Evolutionary conservation across 176 grass and related monocot species (phyloP), one percentile per base, ranked within the genome.

Genomic region (Metroxylon sagu): DNA sequence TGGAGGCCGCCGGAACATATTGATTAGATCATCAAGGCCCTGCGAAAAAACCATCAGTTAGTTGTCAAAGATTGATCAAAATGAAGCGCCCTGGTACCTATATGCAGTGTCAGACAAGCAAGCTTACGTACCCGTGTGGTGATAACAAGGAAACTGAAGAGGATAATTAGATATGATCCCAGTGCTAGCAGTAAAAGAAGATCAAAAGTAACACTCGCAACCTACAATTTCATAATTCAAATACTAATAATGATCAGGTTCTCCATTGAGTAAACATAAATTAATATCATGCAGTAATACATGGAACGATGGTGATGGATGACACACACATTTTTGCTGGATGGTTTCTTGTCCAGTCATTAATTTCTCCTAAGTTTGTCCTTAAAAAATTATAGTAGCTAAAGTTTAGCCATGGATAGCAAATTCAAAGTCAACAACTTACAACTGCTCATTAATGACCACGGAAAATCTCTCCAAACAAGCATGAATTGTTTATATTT

Each of bases 1-100:
- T n/a, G 84, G 74, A 30, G 93, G 87, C 7, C 93, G 84, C 27
- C 88, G 84, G 58, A 98, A 88, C 76, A 98, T 98, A 76, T 88
- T 88, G 18, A 98, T 91, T 31, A 98, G 93, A 83, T 98, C 93
- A 68, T 98, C 93, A 29, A 98, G 76, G 71, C 94, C 94, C 94
- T 98, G 81, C 1, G 23, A 53, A 58, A 54, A 48, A 54, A 60
- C 35, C n/a, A 55, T 19, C 8, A 59, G 16, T 43, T 17, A n/a
- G 2, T 15, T 3, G 18, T 63, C 50, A 14, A 48, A 19, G 5
- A 16, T 63, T 63, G 12, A 16, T 50, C 23, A 28, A 19, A 60
- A 57, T 5, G 35, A 43, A 43, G 35, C 35, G 12, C 3, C 35
- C 8, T 14, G 35, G 7, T 43, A 43, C 5, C 35, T 43, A 43